Evolutionary conservation across 768 basidiomycete species (phyloP).

Genomic region (Mycena latifolia): DNA sequence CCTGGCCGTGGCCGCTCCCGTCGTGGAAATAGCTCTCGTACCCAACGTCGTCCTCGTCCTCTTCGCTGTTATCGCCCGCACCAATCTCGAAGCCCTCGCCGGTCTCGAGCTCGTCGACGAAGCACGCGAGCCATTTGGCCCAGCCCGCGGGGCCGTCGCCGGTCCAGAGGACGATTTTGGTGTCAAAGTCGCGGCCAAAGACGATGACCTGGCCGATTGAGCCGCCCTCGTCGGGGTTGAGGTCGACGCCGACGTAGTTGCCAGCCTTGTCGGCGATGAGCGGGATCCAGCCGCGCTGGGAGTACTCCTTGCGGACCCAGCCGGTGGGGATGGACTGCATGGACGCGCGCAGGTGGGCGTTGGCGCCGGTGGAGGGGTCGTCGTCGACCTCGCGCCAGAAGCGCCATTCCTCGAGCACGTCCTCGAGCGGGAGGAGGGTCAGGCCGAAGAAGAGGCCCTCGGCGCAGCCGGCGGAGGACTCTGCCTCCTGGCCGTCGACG

Average conservation of each 20-base stretch:
- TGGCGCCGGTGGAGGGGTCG: slow-evolving; percentile 88
- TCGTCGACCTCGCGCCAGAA: slow-evolving; percentile 97
- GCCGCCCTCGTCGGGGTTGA: slow-evolving; percentile 86
- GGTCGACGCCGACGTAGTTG: slow-evolving; percentile 96
- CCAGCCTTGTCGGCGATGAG: slow-evolving; percentile 94
- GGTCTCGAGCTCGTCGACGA: slow-evolving; percentile 92
- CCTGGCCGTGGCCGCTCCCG: slow-evolving; percentile 80
- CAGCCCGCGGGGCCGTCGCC: slow-evolving; percentile 94
- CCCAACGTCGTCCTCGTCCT: slow-evolving; percentile 86
- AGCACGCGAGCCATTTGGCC: slow-evolving; percentile 93
- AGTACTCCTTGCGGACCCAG: slow-evolving; percentile 92
- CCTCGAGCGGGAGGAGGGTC: slow-evolving; percentile 91
- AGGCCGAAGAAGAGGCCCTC: slow-evolving; percentile 97
- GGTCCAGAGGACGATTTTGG: slow-evolving; percentile 94
- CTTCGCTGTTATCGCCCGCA: slow-evolving; percentile 69
- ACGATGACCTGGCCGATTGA: slow-evolving; percentile 93
- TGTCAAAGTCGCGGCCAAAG: slow-evolving; percentile 99
- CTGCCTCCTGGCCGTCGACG: slow-evolving; percentile 95
- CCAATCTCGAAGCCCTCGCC: slow-evolving; percentile 92
- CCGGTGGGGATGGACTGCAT: slow-evolving; percentile 93
- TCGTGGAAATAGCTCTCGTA: slow-evolving; percentile 92
- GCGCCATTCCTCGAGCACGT: slow-evolving; percentile 94
- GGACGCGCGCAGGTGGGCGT: slow-evolving; percentile 72
- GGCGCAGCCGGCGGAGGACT: slow-evolving; percentile 87
- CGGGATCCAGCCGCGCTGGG: slow-evolving; percentile 96